A percentile compares a stretch with the other conserved stretches of the same genome.
These are phyloP conservation scores for Colletotrichum musicola DNA, from an alignment of 2,329 filamentous ascomycete species.

Conservation along the genomic window DNA sequence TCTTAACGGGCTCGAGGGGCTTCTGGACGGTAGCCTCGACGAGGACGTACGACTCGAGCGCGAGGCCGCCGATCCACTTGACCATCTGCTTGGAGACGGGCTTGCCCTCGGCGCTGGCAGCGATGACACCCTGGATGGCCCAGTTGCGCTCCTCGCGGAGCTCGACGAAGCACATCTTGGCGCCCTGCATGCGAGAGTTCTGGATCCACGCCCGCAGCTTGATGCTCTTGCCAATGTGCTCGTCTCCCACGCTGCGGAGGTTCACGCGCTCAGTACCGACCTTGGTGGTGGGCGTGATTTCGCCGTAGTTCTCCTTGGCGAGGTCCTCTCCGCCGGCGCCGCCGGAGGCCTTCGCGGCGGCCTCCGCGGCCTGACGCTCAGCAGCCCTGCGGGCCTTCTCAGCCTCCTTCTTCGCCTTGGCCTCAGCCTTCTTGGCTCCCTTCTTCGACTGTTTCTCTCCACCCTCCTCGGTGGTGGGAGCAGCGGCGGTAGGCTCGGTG, in stretches of 20 bases:
- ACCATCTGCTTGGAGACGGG: conserved; percentile 87
- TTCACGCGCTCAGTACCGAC: conserved; percentile 67
- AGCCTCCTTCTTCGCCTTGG: conserved; percentile 90
- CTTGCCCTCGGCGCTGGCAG: conserved; percentile 72
- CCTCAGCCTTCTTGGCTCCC: conserved; percentile 85
- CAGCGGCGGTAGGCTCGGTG: conserved; percentile 40
- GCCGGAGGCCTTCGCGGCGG: conserved; percentile 73
- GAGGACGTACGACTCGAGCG: conserved; percentile 83
- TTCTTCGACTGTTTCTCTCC: conserved; percentile 71
- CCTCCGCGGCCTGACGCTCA: conserved; percentile 66
- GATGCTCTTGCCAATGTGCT: conserved; percentile 77
- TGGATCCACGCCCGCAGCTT: conserved; percentile 85
- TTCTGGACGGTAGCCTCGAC: conserved; percentile 86
- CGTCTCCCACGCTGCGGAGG: conserved; percentile 74
- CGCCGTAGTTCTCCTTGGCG: conserved; percentile 85
- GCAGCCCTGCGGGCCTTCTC: conserved; percentile 72
- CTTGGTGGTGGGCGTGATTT: conserved; percentile 47
- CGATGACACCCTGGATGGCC: conserved; percentile 85
- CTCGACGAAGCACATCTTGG: conserved; percentile 92
- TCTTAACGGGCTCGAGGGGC: conserved; percentile 89
- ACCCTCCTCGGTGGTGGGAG: conserved; percentile 42
- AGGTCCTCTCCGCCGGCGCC: conserved; percentile 73
- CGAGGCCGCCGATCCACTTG: conserved; percentile 84
- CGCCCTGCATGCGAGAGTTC: conserved; percentile 88
- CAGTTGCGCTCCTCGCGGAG: conserved; percentile 80